Conservation (phyloP, 148 eudicot genomes). For the Pharnaceum exiguum region DNA sequence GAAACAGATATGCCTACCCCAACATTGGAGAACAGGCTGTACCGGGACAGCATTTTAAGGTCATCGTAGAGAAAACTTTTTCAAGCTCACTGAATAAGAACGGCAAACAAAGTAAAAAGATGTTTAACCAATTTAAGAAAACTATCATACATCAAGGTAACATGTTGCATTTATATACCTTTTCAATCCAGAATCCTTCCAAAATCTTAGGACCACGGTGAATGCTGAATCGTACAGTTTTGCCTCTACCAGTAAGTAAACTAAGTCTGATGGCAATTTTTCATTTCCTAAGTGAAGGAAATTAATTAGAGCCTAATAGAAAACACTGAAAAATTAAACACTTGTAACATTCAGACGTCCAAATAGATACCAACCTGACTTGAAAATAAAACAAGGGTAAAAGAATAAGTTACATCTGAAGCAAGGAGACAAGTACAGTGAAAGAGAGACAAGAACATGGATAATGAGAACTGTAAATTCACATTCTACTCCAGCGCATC, state of each 20-base stretch:
- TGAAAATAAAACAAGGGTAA: too few relatives aligned
- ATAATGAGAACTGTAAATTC: too few relatives aligned
- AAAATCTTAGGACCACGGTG: slow-evolving; percentile 75
- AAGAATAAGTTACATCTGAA: too few relatives aligned
- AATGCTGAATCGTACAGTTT: slow-evolving; percentile 85
- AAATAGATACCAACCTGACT: too few relatives aligned
- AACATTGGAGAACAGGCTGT: slow-evolving; percentile 34
- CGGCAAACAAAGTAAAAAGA: background rate
- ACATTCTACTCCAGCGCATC: too few relatives aligned
- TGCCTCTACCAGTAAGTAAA: slow-evolving; percentile 72
- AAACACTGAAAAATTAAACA: too few relatives aligned
- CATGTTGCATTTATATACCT: slow-evolving; percentile 61
- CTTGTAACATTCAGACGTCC: too few relatives aligned
- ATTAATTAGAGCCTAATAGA: too few relatives aligned
- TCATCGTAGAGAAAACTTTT: slow-evolving; percentile 67
- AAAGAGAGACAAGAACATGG: too few relatives aligned
- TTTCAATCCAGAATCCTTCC: slow-evolving; percentile 77
- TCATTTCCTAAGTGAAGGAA: slow-evolving; percentile 45
- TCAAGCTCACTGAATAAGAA: slow-evolving; percentile 62
- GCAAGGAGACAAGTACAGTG: too few relatives aligned
- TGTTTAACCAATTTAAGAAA: background rate
- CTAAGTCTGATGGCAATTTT: slow-evolving; percentile 51
- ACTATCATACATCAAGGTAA: background rate
- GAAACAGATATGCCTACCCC: slow-evolving; percentile 40
- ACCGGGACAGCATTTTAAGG: slow-evolving; percentile 73